Percentiles rank a stretch among this genome's conserved stretches.
phyloP scores from a whole-genome alignment of 1,284 basidiomycete species.

The Naganishia sp. region DNA sequence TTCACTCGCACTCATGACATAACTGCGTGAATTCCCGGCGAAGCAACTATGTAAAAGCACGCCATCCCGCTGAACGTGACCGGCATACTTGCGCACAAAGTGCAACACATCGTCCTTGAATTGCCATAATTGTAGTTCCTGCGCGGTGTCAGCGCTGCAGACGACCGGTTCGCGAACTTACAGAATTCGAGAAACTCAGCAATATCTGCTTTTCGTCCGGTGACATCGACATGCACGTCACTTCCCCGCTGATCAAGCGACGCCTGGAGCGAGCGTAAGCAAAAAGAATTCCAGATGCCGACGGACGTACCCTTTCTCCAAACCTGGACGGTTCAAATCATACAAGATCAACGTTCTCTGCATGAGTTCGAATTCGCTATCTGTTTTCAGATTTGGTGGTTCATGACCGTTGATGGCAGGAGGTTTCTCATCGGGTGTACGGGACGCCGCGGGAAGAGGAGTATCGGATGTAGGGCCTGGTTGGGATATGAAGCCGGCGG shows the following conservation, averaged over 20 bases:
- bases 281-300: not conserved
- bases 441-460: constrained; percentile 40
- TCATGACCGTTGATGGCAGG: constrained; percentile 23
- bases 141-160: not conserved
- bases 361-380: constrained; percentile 20
- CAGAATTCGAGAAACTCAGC: constrained; percentile 81
- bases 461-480: constrained; percentile 4
- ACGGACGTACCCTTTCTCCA: constrained; percentile 51
- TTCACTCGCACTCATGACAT: constrained; percentile 92
- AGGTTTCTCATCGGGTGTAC: constrained; percentile 29
- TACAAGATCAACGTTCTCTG: constrained; percentile 34
- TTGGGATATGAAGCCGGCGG: constrained; percentile 46
- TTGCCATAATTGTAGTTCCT: constrained; percentile 90
- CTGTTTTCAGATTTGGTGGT: constrained; percentile 5
- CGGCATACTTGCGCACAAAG: constrained; percentile 75
- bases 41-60: constrained; percentile 85
- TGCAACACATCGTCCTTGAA: constrained; percentile 63
- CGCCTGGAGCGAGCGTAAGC: constrained; percentile 13
- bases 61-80: constrained; percentile 75
- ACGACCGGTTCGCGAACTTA: constrained; percentile 56
- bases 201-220: constrained; percentile 82
- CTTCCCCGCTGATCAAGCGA: constrained; percentile 16
- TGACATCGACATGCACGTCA: constrained; percentile 78
- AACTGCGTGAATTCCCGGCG: constrained; percentile 85
- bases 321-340: constrained; percentile 51